Evolutionary conservation across 2,329 filamentous ascomycete species (phyloP), one percentile per base, ranked within the genome.

Genomic region (Fusarium circinatum): DNA sequence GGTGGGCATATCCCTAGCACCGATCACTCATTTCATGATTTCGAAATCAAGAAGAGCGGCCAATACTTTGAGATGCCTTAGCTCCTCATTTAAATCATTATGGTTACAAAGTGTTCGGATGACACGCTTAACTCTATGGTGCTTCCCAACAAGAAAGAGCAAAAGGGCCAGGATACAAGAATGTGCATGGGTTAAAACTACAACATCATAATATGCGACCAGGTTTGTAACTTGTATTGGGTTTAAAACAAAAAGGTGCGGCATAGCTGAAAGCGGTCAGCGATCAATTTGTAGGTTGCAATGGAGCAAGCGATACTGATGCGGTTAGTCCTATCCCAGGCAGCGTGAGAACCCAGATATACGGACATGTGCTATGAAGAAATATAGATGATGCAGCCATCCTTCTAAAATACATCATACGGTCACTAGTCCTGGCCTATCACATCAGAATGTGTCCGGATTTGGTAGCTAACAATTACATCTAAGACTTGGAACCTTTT

Each of bases 361-460:
- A 18, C n/a, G 24, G 24, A 55, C 28, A 30, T 57, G 28, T 45
- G 28, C 57, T 36, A 41, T 36, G 18, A 52, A 36, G 36, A 56
- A 28, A 63, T 45, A 55, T 45, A 70, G 28, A 49, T 45, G 54
- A 70, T 55, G 48, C 48, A 55, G 42, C 47, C 61, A 61, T 52
- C 38, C 45, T 64, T 38, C 49, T 28, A 41, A 52, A 45, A 52
- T 66, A 45, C 60, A 70, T 65, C 59, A 61, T 70, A 38, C 30
- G 26, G 42, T 68, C 49, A 39, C 56, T 64, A 64, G 67, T 64
- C 26, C 45, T 54, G 44, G 28, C 24, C 49, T 72, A 28, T 57
- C 45, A 47, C 45, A 64, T n/a, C 56, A 61, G 51, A 41, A 62
- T 32, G 51, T 65, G 59, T 65, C 71, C 71, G 68, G 56, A 72